Evolutionary conservation across 2,329 filamentous ascomycete genomes (phyloP), one percentile per base, ranked within the genome.

Genomic region (Dendryphion nanum): DNA sequence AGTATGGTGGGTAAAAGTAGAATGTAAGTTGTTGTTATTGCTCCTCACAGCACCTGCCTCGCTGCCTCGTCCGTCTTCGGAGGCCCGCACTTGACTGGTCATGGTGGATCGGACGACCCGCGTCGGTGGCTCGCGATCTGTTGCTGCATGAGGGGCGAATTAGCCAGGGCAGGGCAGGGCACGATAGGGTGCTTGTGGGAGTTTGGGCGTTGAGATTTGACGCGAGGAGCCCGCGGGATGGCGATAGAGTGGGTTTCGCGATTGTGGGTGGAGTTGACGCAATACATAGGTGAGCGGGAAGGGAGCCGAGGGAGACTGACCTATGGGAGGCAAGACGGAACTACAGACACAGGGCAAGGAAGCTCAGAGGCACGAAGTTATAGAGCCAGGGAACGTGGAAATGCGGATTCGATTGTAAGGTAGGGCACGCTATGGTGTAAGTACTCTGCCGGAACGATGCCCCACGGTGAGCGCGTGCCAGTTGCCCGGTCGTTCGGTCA

Each of bases 261-360:
- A 35, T 43, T 21, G 21, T 24, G 30, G 16, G 41, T 21, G n/a
- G 5, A 14, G 37, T 43, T 43, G 41, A 43, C 41, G 41, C 37
- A 10, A 39, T 39, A 26, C 29, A 15, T 15, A 15, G 29, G 29
- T 10, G 8, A 21, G 17, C 17, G 31, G 17, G 16, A 21, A 21
- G 12, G 16, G 12, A 16, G 16, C 31, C 10, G 12, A 6, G 20
- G 18, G 16, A 18, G 7, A 33, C 31, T 21, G 16, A 33, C 31
- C 17, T 33, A 33, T 33, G 31, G 18, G 31, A 30, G 16, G 23
- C 10, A n/a, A 26, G 10, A n/a, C 10, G 3, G 23, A 26, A n/a
- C 23, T 26, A 26, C n/a, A n/a, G 23, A 26, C 23, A n/a, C n/a
- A n/a, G n/a, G n/a, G n/a, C n/a, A n/a, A n/a, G n/a, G n/a, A n/a